Evolutionary conservation across 1,139 yeast species (phyloP).

Genomic region (Arxiozyma slooffiae): DNA sequence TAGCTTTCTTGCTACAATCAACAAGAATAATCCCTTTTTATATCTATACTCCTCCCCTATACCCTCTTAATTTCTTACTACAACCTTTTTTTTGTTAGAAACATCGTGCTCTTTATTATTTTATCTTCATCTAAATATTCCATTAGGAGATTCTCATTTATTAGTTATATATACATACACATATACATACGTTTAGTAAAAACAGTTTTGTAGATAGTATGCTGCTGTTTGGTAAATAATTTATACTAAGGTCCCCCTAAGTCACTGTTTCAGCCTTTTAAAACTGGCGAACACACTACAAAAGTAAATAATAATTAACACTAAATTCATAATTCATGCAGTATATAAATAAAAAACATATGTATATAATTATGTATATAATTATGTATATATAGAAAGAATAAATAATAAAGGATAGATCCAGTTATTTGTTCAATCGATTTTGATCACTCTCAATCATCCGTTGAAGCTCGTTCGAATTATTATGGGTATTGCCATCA

Average conservation of each 20-base stretch:
- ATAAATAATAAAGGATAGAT: too few species aligned
- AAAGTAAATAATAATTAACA: neutral
- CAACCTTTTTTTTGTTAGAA: neutral
- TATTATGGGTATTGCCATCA: conserved; percentile 3
- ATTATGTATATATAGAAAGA: neutral
- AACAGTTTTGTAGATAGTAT: too few species aligned
- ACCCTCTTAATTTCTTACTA: neutral
- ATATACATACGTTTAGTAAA: too few species aligned
- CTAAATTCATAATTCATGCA: too few species aligned
- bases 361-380: too few species aligned
- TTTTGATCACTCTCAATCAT: conserved; percentile 7
- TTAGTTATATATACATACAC: too few species aligned
- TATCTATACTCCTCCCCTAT: neutral
- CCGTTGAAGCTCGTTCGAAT: conserved; percentile 7
- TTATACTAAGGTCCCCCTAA: too few species aligned
- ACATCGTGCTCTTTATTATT: too few species aligned
- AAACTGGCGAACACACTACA: neutral
- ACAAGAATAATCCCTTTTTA: neutral
- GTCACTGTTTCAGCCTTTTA: too few species aligned
- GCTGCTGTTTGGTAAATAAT: neutral
- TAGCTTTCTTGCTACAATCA: neutral
- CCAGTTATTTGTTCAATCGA: neutral
- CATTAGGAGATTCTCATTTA: too few species aligned
- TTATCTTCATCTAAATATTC: neutral
- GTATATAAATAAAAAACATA: neutral